Evolutionary conservation across 768 basidiomycete genomes (phyloP).

Genomic region (Kwoniella sp.): DNA sequence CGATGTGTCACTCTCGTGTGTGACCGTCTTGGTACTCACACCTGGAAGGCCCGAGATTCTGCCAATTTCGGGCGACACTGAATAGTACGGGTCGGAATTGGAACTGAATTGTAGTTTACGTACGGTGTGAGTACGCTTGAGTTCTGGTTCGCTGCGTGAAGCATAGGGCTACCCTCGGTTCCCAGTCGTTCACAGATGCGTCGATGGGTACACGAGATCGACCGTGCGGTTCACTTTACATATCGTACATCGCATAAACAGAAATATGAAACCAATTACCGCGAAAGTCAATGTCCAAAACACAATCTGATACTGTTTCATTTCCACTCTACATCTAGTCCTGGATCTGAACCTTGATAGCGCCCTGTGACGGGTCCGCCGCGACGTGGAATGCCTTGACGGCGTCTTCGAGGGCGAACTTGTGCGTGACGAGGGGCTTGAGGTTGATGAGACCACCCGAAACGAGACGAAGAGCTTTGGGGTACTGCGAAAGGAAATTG

Average conservation of each 20-base stretch:
- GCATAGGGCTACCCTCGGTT: too few species aligned
- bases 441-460: slow-evolving; percentile 54
- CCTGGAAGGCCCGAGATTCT: too few species aligned
- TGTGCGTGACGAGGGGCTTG: slow-evolving; percentile 58
- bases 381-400: slow-evolving; percentile 57
- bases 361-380: slow-evolving; percentile 53
- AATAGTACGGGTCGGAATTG: too few species aligned
- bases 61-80: too few species aligned
- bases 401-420: slow-evolving; percentile 56
- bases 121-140: too few species aligned
- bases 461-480: slow-evolving; percentile 57
- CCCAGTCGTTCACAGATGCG: too few species aligned
- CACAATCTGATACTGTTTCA: neutral
- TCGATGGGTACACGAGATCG: too few species aligned
- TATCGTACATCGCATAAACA: too few species aligned
- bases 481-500: slow-evolving; percentile 47
- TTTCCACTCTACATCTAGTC: slow-evolving; percentile 21
- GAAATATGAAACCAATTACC: too few species aligned
- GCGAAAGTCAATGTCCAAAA: neutral
- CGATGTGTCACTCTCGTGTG: neutral
- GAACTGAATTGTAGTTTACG: too few species aligned
- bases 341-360: slow-evolving; percentile 57
- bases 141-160: too few species aligned
- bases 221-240: too few species aligned
- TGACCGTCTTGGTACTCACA: slow-evolving; percentile 16